Base-by-base conservation (phyloP, 768 basidiomycete genomes). In the Russula ochroleuca region DNA sequence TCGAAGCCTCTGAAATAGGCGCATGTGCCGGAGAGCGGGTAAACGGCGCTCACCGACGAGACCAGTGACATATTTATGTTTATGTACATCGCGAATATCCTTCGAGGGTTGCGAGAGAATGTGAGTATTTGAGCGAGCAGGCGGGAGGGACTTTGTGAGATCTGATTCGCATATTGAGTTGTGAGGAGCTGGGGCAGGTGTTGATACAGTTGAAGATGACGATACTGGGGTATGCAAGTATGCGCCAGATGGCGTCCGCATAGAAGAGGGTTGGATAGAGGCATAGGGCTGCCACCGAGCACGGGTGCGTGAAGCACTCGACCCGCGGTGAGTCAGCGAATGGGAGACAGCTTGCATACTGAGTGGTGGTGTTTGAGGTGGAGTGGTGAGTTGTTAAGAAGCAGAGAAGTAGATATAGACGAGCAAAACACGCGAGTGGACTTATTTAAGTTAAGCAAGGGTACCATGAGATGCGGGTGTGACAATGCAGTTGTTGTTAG, bases 281-380 rank as follows among this genome's bases (percentile, higher is more conserved):
- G 78, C 75, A 74, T 91, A 92, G 68, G 90, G 90, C 76, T 91
- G 90, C 89, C 90, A 92, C 69, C 90, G 86, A 69, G 85, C 78
- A 73, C 87, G 78, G 55, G 85, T 77, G 69, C 88, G 84, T 63
- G 87, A 71, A 19, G 77, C 76, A 65, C 85, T 83, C 49, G 85
- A 83, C 43, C 86, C 87, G 79, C 88, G 78, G 72, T 88, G 87
- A 78, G 88, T 82, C 61, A 89, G 75, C 11, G 84, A 74, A 60
- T 81, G 79, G n/a, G 77, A 71, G 43, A 76, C 68, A 33, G 79
- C 69, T 70, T 76, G 73, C 73, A 76, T 73, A 38, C 7, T 59
- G 58, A 64, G 58, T 49, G 57, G 63, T 54, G 63, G 52, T 43
- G 31, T 13, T 59, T 52, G 9, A 52, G 35, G 45, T 10, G 15